Conservation (phyloP, 768 basidiomycete genomes). For the Collybia sordida region DNA sequence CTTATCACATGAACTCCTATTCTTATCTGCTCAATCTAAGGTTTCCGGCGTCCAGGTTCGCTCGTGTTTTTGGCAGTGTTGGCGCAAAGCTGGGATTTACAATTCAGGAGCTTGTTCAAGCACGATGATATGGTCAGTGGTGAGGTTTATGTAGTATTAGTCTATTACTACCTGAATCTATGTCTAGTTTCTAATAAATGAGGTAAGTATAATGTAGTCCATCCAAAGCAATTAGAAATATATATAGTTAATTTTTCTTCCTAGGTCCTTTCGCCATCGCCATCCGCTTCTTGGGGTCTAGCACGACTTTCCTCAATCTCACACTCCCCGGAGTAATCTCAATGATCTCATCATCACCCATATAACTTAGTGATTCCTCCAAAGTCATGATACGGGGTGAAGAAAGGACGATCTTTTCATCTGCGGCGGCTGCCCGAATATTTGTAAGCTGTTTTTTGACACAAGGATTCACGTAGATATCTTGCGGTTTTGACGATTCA, state of each 20-base stretch:
- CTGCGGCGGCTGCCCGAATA: slow-evolving; percentile 46
- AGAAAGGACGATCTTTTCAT: slow-evolving; percentile 49
- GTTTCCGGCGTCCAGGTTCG: no score
- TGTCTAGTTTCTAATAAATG: background rate
- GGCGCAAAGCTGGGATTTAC: no score
- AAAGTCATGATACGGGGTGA: slow-evolving; percentile 42
- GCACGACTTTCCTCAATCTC: slow-evolving; percentile 40
- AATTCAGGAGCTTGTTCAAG: no score
- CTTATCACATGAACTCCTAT: no score
- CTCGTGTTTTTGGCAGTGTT: no score
- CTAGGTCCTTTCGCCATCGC: slow-evolving; percentile 25
- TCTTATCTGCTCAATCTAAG: no score
- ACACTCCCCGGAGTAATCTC: slow-evolving; percentile 45
- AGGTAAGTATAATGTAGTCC: background rate
- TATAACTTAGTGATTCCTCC: slow-evolving; percentile 47
- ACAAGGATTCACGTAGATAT: slow-evolving; percentile 47
- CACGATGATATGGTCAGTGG: no score
- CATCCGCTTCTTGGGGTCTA: slow-evolving; percentile 35
- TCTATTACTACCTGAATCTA: no score
- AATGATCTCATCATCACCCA: slow-evolving; percentile 49
- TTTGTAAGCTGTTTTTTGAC: slow-evolving; percentile 51
- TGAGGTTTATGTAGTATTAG: no score
- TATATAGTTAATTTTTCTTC: slow-evolving; percentile 16
- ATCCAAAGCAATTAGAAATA: background rate
- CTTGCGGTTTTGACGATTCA: slow-evolving; percentile 44